Base-by-base conservation (phyloP, 2,329 filamentous ascomycete species). In the Alternaria ventricosa region DNA sequence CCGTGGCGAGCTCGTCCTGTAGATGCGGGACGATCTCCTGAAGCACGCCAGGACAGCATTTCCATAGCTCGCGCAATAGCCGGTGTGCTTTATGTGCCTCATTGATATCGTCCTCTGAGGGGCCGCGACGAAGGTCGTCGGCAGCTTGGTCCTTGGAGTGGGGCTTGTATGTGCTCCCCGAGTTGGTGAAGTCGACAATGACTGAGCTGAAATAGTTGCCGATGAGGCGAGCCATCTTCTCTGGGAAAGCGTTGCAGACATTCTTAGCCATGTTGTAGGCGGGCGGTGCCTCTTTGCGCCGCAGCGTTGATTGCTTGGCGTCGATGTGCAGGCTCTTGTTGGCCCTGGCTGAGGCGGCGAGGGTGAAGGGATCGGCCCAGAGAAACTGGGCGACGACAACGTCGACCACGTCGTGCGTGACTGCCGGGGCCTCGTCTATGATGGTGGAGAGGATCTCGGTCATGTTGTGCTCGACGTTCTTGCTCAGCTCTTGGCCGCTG, bases 161-260 rank as follows among this genome's bases (percentile, higher is more conserved):
- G 12, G 72, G 70, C 47, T 65, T 67, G 50, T 70, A 70, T 5
- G 66, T 65, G 25, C 47, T 55, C 3, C 70, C 71, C 2, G 68
- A 55, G 41, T 68, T 74, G 84, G 88, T 41, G 90, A 94, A 92
- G 75, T 97, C 94, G 65, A 98, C 89, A 61, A 99, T 96, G 55
- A 98, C 94, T 60, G 97, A 94, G 80, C 94, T 97, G 79, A 99
- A 99, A 79, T 98, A 99, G 75, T 97, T 94, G 70, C 93, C 95
- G 60, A 98, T 91, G 70, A 96, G 93, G 65, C 94, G 91, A 1
- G 93, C 91, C 95, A 99, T 97, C 80, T 96, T 96, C 71, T 97
- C 95, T 1, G 92, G 89, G 71, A 90, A 96, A 18, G 88, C 88
- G 73, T 94, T 96, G 83, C 96, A 99, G 47, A 99, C 90, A 3